Evolutionary conservation across 208 protist species (phyloP).

Genomic region (Trypanosoma congolense): DNA sequence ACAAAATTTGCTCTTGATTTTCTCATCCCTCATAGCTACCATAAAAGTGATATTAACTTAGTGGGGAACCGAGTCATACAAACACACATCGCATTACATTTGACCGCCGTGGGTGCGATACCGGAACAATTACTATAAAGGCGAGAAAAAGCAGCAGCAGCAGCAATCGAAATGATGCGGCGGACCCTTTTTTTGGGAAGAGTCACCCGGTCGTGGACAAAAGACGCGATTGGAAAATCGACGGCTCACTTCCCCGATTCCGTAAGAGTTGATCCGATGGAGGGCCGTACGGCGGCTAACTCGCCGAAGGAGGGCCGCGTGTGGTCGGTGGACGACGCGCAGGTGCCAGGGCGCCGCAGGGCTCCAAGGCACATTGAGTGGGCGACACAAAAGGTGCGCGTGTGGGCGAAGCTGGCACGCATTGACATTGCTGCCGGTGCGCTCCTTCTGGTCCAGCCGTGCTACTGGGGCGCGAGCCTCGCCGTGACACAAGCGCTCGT

Average conservation of each 20-base stretch:
- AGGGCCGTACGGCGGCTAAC: slow-evolving; percentile 25
- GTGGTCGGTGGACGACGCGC: slow-evolving; percentile 48
- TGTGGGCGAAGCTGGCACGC: slow-evolving; percentile 64
- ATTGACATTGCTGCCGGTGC: slow-evolving; percentile 66
- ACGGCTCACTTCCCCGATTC: slow-evolving; percentile 72
- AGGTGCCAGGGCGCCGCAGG: background rate
- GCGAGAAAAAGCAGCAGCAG: slow-evolving; percentile 11
- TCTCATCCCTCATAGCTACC: no score
- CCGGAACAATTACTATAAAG: no score
- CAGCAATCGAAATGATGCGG: slow-evolving; percentile 44
- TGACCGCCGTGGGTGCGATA: no score
- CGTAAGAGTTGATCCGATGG: slow-evolving; percentile 52
- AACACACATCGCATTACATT: no score
- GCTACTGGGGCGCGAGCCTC: slow-evolving; percentile 73
- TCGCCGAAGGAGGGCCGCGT: slow-evolving; percentile 61
- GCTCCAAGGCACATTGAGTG: slow-evolving; percentile 38
- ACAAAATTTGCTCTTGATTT: no score
- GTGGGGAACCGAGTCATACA: no score
- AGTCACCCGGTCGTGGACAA: slow-evolving; percentile 73
- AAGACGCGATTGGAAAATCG: slow-evolving; percentile 43
- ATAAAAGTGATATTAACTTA: no score
- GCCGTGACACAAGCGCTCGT: slow-evolving; percentile 79
- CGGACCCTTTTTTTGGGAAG: slow-evolving; percentile 43
- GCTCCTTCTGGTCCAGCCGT: slow-evolving; percentile 70
- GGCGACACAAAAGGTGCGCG: slow-evolving; percentile 25